phyloP scores from a whole-genome alignment of 2,329 filamentous ascomycete genomes.

The Pyrenophora teres region DNA sequence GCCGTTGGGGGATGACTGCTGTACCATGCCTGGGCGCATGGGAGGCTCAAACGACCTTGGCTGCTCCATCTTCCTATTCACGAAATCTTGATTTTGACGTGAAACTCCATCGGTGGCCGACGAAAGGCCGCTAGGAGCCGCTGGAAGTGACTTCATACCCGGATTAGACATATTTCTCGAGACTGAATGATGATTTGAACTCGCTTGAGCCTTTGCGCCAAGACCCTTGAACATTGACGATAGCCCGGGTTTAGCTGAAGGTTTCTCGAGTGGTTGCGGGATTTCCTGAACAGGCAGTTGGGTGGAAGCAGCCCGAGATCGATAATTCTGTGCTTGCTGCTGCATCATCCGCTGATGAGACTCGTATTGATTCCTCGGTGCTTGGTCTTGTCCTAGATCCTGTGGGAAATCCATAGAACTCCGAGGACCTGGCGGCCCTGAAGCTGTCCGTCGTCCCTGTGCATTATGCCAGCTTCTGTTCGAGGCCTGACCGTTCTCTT shows the following conservation, averaged over 20 bases:
- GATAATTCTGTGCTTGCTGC: constrained; percentile 45
- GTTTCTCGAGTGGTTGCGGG: constrained; percentile 29
- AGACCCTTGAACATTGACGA: constrained; percentile 54
- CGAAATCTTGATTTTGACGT: constrained; percentile 25
- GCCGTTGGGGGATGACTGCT: constrained; percentile 32
- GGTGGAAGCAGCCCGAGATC: constrained; percentile 48
- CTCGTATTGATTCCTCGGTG: constrained; percentile 35
- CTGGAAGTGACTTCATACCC: constrained; percentile 1
- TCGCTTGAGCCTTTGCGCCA: constrained; percentile 29
- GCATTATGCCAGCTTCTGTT: constrained; percentile 15
- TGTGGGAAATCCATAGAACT: constrained; percentile 15
- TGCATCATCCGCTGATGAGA: constrained; percentile 40
- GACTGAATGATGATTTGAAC: constrained; percentile 12
- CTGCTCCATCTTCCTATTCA: constrained; percentile 22
- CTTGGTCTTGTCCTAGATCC: constrained; percentile 18
- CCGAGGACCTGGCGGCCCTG: constrained; percentile 15
- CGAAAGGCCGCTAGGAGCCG: constrained; percentile 27
- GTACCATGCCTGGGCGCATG: constrained; percentile 33
- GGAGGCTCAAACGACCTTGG: constrained; percentile 15
- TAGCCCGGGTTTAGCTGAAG: constrained; percentile 32
- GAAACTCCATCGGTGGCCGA: constrained; percentile 33
- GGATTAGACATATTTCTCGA: constrained; percentile 5
- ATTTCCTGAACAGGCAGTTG: constrained; percentile 28
- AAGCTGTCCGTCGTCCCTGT: constrained; percentile 11
- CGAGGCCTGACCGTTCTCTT: constrained; percentile 10